A percentile compares a stretch with the other conserved stretches of the same genome.
phyloP scores from a whole-genome alignment of 208 protist species.

The Crithidia mellificae region DNA sequence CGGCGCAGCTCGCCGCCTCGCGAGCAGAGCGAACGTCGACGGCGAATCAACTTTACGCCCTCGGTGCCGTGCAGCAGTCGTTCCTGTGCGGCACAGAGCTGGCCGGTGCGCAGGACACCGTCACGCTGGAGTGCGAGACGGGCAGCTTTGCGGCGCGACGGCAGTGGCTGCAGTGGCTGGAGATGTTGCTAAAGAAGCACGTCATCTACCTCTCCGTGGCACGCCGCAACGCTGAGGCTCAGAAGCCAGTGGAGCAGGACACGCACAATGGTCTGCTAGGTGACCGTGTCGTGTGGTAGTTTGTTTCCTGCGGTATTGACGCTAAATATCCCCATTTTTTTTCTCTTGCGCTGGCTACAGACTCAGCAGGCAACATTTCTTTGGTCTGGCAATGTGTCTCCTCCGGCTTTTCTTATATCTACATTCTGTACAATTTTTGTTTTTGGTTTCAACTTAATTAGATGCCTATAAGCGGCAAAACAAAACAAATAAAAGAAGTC shows the following conservation, averaged over 20 bases:
- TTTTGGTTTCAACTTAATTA: too few species aligned
- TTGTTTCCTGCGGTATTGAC: too few species aligned
- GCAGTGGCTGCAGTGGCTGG: conserved; percentile 56
- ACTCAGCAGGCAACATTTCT: too few species aligned
- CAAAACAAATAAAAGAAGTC: too few species aligned
- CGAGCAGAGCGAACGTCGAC: neutral
- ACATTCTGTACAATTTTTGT: too few species aligned
- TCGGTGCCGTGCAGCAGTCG: conserved; percentile 9
- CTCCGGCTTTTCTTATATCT: too few species aligned
- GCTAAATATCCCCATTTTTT: too few species aligned
- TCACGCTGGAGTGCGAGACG: conserved; percentile 39
- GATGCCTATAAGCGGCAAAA: too few species aligned
- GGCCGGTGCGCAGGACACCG: neutral
- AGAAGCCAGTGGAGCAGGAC: conserved; percentile 14
- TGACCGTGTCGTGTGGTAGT: conserved; percentile 20
- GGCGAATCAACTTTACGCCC: neutral
- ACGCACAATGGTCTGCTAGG: neutral
- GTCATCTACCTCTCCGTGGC: conserved; percentile 38
- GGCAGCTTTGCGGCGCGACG: conserved; percentile 34
- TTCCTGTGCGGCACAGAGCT: conserved; percentile 2
- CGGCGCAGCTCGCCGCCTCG: neutral
- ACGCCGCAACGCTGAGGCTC: conserved; percentile 17
- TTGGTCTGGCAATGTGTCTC: too few species aligned
- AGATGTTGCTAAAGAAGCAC: conserved; percentile 32
- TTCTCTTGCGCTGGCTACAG: too few species aligned